A percentile compares a stretch with the other conserved stretches of the same genome.
These are phyloP conservation scores for Populus deltoides DNA, from an alignment of 345 rosid genomes.

Conservation along the genomic window DNA sequence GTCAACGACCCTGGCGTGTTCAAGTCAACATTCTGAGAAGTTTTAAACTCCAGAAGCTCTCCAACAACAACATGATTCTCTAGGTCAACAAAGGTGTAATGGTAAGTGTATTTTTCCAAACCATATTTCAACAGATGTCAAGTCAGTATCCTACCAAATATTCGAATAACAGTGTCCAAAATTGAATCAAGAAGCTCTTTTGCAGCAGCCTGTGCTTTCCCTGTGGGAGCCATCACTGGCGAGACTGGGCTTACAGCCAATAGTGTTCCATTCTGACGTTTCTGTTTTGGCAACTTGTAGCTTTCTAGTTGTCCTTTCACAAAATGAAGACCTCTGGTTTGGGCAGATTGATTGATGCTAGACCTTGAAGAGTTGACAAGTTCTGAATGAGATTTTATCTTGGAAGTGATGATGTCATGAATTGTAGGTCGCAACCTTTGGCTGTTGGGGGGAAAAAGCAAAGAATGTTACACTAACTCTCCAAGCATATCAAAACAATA, in stretches of 20 bases:
- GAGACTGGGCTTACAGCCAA: slow-evolving; percentile 96
- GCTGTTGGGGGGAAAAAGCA: slow-evolving; percentile 50
- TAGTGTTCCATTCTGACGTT: slow-evolving; percentile 75
- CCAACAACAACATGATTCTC: slow-evolving; percentile 94
- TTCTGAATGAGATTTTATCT: slow-evolving; percentile 73
- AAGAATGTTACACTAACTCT: neutral
- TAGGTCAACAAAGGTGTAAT: slow-evolving; percentile 15
- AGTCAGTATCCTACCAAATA: slow-evolving; percentile 65
- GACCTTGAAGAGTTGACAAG: slow-evolving; percentile 63
- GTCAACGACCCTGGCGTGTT: slow-evolving; percentile 66
- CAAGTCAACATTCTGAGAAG: slow-evolving; percentile 51
- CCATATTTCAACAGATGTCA: neutral
- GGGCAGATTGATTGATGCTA: slow-evolving; percentile 45
- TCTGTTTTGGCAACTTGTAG: slow-evolving; percentile 65
- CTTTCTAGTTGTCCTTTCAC: slow-evolving; percentile 66
- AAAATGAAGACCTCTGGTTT: slow-evolving; percentile 43
- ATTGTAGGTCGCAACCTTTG: slow-evolving; percentile 88
- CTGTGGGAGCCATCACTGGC: slow-evolving; percentile 89
- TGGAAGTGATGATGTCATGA: slow-evolving; percentile 87
- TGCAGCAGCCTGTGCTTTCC: slow-evolving; percentile 88
- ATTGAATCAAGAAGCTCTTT: slow-evolving; percentile 90
- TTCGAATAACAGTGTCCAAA: slow-evolving; percentile 70
- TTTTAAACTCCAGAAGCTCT: slow-evolving; percentile 82
- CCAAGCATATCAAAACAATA: slow-evolving; percentile 3
- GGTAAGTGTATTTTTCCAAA: neutral